These are phyloP conservation scores for Scopulariopsis brevicaulis DNA, from an alignment of 2,329 filamentous ascomycete species.

Conservation along the genomic window DNA sequence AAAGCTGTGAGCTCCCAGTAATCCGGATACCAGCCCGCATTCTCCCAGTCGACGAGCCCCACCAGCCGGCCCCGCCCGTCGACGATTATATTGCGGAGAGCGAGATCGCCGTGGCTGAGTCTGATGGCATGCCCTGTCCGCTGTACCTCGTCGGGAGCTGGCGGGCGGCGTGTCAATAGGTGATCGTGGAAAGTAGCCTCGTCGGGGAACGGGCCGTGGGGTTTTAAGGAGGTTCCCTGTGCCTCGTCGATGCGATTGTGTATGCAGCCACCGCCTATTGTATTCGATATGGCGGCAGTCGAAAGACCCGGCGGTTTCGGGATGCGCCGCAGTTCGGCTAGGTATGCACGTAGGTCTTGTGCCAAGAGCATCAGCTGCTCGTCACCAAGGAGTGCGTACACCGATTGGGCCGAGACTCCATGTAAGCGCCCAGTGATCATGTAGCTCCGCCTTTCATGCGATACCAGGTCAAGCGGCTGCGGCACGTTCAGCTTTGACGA, in stretches of 20 bases:
- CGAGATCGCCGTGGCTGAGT: constrained; percentile 14
- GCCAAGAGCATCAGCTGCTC: not conserved
- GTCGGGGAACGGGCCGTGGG: not conserved
- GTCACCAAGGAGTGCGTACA: not conserved
- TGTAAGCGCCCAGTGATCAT: not conserved
- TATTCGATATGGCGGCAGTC: not conserved
- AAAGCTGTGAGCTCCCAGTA: constrained; percentile 13
- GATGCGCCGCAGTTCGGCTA: not conserved
- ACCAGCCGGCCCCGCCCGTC: constrained; percentile 12
- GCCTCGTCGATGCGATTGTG: not conserved
- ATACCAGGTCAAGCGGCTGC: not conserved
- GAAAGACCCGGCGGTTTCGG: not conserved
- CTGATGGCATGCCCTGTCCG: not conserved
- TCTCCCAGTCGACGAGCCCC: constrained; percentile 16
- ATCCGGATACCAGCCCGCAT: constrained; percentile 11
- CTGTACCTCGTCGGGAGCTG: not conserved
- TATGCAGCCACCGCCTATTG: not conserved
- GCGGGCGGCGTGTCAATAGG: not conserved
- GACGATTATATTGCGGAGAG: constrained; percentile 15
- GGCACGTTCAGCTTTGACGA: not conserved
- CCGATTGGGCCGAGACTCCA: not conserved
- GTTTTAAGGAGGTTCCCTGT: not conserved
- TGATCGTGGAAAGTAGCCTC: not conserved
- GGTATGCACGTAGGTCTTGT: not conserved
- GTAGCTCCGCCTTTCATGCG: not conserved